Base-by-base conservation (phyloP, 2,329 filamentous ascomycete genomes). In the Xylaria sp. region DNA sequence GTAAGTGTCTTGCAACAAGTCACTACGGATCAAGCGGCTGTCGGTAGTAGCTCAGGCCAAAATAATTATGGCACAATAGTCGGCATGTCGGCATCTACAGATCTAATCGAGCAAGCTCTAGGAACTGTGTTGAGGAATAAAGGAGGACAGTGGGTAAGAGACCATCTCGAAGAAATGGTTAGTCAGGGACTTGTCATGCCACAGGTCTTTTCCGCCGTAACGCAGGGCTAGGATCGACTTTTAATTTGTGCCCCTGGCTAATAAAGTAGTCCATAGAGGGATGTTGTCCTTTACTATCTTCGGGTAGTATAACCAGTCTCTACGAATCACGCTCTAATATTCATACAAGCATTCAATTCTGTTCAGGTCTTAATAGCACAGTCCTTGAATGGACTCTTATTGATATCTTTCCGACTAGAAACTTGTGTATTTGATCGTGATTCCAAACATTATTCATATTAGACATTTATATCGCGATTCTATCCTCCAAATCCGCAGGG, bases 1-100 rank as follows among this genome's bases (percentile, higher is more conserved):
- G 70, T 72, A 13, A 36, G 52, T 30, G 23, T 71, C 15, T 28
- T 73, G 12, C 67, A 66, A 59, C 62, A 70, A 63, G 28, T 65
- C 34, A 57, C 41, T 32, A 34, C 55, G 34, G 43, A 41, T 20
- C 63, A 65, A 41, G 30, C 32, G 4, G 36, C 63, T 9, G 30
- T 56, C n/a, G 53, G 56, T 8, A 67, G 53, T 60, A 68, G 68
- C 60, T 60, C 56, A 10, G 63, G 63, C 28, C 56, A 62, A 32
- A 23, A 61, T 18, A 63, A 56, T 25, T 36, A 18, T 23, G 55
- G 58, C 23, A 30, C 63, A 25, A 30, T 39, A 1, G 41, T 61
- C 13, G 25, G 41, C 8, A 15, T 60, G 3, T 30, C 56, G 7
- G 62, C 65, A 46, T 66, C 66, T 28, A 10, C 25, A 34, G 55